Base-by-base conservation (phyloP, 805 yeast species). In the Saturnispora galanensis region DNA sequence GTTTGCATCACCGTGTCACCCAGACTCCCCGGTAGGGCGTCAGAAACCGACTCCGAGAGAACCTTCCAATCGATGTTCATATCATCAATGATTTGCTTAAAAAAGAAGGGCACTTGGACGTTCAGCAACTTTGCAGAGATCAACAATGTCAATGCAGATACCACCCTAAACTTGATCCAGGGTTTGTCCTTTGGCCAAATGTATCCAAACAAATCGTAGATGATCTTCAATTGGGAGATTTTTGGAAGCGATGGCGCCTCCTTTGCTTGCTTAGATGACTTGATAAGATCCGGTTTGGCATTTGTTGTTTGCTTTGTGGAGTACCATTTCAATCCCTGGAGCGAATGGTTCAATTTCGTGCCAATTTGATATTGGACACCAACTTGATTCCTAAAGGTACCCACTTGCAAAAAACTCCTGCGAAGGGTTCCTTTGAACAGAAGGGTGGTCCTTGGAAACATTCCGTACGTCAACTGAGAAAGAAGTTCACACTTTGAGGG, bases 91-190 rank as follows among this genome's bases (percentile, higher is more conserved):
- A 87, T 90, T 29, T 76, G 71, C 53, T 84, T 93, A 73, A 93
- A 93, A 63, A 78, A 89, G 59, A 93, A 88, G 0, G 98, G 98
- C 5, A 93, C 98, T 61, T 93, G 96, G 5, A 93, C 96, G 60
- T 89, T 93, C 32, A 93, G 68, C 6, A 93, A 58, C 60, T 93
- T 93, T 15, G 97, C 83, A 0, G 79, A 78, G 4, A 93, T 74
- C 47, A 93, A 70, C 46, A 93, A 67, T 0, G 79, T 54, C 13
- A 93, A 59, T 0, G 97, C 97, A 6, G 84, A 50, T 0, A 83
- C 64, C 1, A 93, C 97, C 38, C 98, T 68, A 29, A 75, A 53
- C 58, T 79, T 84, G 47, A 81, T 81, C 44, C 79, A 71, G 4
- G 74, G 69, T 47, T 82, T 77, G 47, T 78, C 71, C 52, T 75